These are phyloP conservation scores for Pseudocercospora fijiensis DNA, from an alignment of 2,329 filamentous ascomycete species.

Conservation along the genomic window DNA sequence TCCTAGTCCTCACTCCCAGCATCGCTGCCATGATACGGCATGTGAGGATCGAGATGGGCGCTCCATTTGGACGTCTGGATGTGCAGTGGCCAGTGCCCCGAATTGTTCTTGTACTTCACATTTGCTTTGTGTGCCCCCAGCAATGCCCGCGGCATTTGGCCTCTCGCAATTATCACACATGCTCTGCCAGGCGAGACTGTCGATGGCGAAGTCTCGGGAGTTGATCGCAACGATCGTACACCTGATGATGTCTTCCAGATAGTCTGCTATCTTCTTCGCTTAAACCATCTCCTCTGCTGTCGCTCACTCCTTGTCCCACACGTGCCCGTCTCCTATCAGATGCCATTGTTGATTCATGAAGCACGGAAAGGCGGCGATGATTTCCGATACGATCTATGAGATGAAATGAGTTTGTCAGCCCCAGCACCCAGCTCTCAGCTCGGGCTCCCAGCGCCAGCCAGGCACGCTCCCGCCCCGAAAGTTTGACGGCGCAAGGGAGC, in stretches of 20 bases:
- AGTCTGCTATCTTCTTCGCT: background rate
- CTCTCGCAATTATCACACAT: background rate
- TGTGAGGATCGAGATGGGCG: background rate
- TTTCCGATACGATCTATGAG: background rate
- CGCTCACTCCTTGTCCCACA: background rate
- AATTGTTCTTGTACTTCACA: background rate
- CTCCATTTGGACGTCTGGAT: background rate
- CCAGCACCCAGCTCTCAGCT: background rate
- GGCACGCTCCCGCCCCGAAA: background rate
- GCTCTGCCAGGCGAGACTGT: background rate
- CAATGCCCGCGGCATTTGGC: background rate
- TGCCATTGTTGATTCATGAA: background rate
- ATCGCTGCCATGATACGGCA: background rate
- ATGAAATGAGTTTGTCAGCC: background rate
- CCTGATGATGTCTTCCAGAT: background rate
- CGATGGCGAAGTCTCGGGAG: background rate
- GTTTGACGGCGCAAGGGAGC: background rate
- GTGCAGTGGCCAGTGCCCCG: background rate
- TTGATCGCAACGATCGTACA: background rate
- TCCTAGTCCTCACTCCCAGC: background rate
- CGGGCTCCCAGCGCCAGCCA: too few relatives aligned
- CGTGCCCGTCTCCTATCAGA: background rate
- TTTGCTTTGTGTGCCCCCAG: background rate
- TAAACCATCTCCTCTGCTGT: background rate
- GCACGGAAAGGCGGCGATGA: background rate